Conservation (phyloP, 139 green algal genomes). For the Astrephomene gubernaculifera region DNA sequence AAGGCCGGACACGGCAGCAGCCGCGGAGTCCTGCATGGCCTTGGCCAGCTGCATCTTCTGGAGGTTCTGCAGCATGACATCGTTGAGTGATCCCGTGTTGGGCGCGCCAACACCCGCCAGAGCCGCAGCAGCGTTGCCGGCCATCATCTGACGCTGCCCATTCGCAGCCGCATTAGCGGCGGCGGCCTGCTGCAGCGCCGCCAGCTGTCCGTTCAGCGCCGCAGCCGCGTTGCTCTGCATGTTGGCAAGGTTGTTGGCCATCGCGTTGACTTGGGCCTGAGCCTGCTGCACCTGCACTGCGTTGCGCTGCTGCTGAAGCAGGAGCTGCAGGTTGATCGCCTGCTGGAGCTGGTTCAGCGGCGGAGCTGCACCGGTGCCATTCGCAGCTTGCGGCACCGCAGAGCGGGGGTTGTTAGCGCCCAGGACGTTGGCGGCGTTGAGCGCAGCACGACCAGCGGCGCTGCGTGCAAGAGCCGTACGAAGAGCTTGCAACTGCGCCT, state of each 20-base stretch:
- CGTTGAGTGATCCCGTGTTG: constrained; percentile 4
- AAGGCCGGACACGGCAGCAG: not conserved
- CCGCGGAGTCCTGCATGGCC: constrained; percentile 13
- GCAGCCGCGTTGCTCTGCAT: constrained; percentile 26
- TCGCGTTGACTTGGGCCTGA: constrained; percentile 7
- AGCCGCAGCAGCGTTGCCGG: not conserved
- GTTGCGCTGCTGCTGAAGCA: constrained; percentile 40
- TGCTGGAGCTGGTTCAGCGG: constrained; percentile 39
- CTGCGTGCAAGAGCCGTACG: constrained; percentile 16
- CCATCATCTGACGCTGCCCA: constrained; percentile 1
- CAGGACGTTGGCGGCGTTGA: constrained; percentile 26
- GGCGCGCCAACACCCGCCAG: not conserved
- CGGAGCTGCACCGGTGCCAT: not conserved
- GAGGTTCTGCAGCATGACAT: constrained; percentile 20
- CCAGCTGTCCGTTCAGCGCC: constrained; percentile 2
- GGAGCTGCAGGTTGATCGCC: constrained; percentile 43
- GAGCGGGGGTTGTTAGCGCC: not conserved
- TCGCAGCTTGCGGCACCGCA: not conserved
- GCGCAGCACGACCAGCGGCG: constrained; percentile 5
- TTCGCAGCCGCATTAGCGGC: constrained; percentile 28
- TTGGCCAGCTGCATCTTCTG: constrained; percentile 45
- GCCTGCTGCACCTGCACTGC: constrained; percentile 39
- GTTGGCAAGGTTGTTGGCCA: constrained; percentile 14
- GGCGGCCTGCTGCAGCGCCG: constrained; percentile 35
- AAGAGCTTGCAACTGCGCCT: constrained; percentile 39